Evolutionary conservation across 164 flowering plant genomes (phyloP).

Genomic region (Umbellularia californica): DNA sequence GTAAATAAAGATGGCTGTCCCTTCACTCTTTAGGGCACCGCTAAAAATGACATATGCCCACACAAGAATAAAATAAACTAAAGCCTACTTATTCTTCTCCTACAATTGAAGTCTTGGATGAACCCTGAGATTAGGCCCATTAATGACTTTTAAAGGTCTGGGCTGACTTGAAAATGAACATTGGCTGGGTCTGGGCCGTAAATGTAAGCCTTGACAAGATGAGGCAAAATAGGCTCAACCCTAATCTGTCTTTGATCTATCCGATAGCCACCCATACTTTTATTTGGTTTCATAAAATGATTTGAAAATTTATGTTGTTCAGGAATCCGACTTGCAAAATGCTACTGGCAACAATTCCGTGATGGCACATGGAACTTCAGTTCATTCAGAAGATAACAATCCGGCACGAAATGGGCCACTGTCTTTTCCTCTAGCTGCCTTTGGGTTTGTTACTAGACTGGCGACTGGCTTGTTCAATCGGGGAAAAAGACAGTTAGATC

Average conservation of each 20-base stretch:
- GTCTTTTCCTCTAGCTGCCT: constrained; percentile 71
- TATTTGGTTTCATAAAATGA: constrained; percentile 4
- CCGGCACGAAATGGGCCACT: constrained; percentile 62
- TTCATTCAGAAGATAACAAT: constrained; percentile 34
- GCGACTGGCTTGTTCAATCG: constrained; percentile 73
- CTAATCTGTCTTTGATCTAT: background rate
- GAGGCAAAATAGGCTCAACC: background rate
- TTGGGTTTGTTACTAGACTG: constrained; percentile 72
- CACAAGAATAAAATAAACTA: too few relatives aligned
- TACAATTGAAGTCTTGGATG: background rate
- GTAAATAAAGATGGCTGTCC: too few relatives aligned
- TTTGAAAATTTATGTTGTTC: constrained; percentile 12
- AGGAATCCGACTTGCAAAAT: constrained; percentile 41
- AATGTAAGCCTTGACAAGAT: too few relatives aligned
- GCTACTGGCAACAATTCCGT: constrained; percentile 24
- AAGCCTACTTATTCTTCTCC: background rate
- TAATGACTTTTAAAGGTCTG: too few relatives aligned
- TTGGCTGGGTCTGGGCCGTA: too few relatives aligned
- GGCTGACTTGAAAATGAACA: too few relatives aligned
- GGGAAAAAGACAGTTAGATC: constrained; percentile 44
- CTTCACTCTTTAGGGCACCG: too few relatives aligned
- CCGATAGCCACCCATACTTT: background rate
- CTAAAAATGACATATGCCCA: too few relatives aligned
- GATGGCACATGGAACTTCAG: constrained; percentile 10
- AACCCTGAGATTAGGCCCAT: background rate